Conservation (phyloP, 352 stramenopile species). For the Phytophthora tubulina region DNA sequence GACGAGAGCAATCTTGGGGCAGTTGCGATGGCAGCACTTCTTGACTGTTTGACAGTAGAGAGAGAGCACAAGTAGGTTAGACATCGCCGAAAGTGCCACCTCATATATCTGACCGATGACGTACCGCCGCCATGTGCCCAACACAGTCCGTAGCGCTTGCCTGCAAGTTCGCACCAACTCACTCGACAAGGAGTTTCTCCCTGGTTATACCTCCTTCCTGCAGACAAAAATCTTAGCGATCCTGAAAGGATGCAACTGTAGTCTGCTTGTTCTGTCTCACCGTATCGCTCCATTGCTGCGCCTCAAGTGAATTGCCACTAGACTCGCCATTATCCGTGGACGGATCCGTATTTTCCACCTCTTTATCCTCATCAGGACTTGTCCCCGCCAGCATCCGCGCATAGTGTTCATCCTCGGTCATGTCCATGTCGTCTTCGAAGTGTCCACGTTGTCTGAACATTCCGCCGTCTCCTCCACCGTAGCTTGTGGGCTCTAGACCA, state of each 20-base stretch:
- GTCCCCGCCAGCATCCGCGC: not conserved
- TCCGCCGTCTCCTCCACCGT: not conserved
- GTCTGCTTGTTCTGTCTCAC: not conserved
- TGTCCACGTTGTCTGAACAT: not conserved
- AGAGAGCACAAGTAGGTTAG: too few species aligned
- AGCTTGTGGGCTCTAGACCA: not conserved
- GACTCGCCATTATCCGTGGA: constrained; percentile 17
- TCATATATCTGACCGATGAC: not conserved
- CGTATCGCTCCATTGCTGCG: constrained; percentile 27
- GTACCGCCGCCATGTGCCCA: constrained; percentile 63
- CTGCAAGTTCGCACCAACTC: constrained; percentile 52
- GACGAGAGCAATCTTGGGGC: constrained; percentile 31
- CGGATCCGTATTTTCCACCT: constrained; percentile 4
- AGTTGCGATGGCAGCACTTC: constrained; percentile 54
- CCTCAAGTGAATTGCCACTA: constrained; percentile 18
- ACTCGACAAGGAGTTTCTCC: constrained; percentile 44
- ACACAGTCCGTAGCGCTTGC: constrained; percentile 60
- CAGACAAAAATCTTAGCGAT: not conserved
- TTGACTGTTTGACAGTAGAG: constrained; percentile 36
- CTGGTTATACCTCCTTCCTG: constrained; percentile 17
- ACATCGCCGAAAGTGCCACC: not conserved
- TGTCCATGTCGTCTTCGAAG: constrained; percentile 4
- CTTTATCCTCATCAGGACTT: constrained; percentile 9
- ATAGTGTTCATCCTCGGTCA: not conserved
- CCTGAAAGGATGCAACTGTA: not conserved